These are phyloP conservation scores for Cardamine chenopodiifolia DNA, from an alignment of 345 rosid species.

Conservation along the genomic window DNA sequence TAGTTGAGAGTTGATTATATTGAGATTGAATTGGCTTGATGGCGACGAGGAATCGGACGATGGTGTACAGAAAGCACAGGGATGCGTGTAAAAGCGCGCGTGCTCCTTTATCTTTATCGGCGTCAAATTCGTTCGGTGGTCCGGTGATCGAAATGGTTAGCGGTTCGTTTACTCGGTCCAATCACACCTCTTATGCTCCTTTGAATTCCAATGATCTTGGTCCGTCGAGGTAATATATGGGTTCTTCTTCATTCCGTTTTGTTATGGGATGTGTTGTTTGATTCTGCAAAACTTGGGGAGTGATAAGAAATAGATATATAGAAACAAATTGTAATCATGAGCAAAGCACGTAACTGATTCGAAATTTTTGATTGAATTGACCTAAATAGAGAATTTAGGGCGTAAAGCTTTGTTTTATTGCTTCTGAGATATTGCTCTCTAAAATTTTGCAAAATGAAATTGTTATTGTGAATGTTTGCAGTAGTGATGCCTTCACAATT, in stretches of 20 bases:
- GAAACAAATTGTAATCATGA: not conserved
- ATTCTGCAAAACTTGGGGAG: not conserved
- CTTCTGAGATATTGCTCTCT: not conserved
- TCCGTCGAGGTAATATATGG: slow-evolving; percentile 39
- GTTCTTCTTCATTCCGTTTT: not conserved
- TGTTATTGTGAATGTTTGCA: slow-evolving; percentile 44
- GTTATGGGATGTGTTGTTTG: not conserved
- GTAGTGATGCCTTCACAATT: slow-evolving; percentile 67
- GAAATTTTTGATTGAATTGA: slow-evolving; percentile 3
- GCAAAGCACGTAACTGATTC: not conserved
- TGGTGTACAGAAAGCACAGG: slow-evolving; percentile 53
- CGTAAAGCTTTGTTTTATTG: not conserved
- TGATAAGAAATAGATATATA: too few species aligned
- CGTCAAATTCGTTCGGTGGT: slow-evolving; percentile 52
- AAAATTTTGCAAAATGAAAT: too few species aligned
- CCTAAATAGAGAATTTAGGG: not conserved
- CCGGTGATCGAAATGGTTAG: slow-evolving; percentile 67
- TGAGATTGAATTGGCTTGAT: slow-evolving; percentile 21
- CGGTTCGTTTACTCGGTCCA: slow-evolving; percentile 54
- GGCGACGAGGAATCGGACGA: slow-evolving; percentile 67
- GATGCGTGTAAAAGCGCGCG: slow-evolving; percentile 71
- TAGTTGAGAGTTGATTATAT: not conserved
- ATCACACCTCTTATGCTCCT: slow-evolving; percentile 57
- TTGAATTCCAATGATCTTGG: slow-evolving; percentile 60
- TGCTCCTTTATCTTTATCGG: slow-evolving; percentile 51